These are phyloP conservation scores for Fusarium sp. DNA, from an alignment of 2,329 filamentous ascomycete genomes.

Conservation along the genomic window DNA sequence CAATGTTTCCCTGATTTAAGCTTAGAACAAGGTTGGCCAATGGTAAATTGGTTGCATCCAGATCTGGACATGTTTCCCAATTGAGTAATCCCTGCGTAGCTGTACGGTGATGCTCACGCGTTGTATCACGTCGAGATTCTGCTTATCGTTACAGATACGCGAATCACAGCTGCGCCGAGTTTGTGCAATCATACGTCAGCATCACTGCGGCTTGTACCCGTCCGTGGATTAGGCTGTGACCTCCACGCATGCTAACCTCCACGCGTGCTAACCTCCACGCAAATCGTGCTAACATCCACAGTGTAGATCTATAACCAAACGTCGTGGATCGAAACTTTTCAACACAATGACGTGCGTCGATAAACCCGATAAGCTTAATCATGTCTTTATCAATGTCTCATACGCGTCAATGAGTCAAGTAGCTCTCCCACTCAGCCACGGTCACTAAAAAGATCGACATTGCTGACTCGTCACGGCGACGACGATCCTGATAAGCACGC, in stretches of 20 bases:
- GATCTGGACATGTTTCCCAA: not conserved
- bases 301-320: not conserved
- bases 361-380: slow-evolving; percentile 32
- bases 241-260: too few species aligned
- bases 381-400: slow-evolving; percentile 30
- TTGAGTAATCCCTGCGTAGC: not conserved
- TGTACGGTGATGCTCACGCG: not conserved
- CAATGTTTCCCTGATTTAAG: not conserved
- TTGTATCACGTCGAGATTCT: not conserved
- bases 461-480: slow-evolving; percentile 12
- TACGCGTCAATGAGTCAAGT: slow-evolving; percentile 29
- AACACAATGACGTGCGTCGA: not conserved
- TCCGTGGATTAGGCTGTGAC: not conserved
- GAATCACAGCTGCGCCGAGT: not conserved
- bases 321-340: not conserved
- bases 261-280: not conserved
- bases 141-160: not conserved
- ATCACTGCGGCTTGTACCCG: not conserved
- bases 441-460: slow-evolving; percentile 16
- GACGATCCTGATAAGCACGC: slow-evolving; percentile 31
- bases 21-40: slow-evolving; percentile 2
- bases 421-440: slow-evolving; percentile 8
- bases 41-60: not conserved
- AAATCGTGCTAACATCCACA: not conserved
- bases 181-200: not conserved